Base-by-base conservation (phyloP, 176 grass and related monocot genomes). In the Aegilops longissima region DNA sequence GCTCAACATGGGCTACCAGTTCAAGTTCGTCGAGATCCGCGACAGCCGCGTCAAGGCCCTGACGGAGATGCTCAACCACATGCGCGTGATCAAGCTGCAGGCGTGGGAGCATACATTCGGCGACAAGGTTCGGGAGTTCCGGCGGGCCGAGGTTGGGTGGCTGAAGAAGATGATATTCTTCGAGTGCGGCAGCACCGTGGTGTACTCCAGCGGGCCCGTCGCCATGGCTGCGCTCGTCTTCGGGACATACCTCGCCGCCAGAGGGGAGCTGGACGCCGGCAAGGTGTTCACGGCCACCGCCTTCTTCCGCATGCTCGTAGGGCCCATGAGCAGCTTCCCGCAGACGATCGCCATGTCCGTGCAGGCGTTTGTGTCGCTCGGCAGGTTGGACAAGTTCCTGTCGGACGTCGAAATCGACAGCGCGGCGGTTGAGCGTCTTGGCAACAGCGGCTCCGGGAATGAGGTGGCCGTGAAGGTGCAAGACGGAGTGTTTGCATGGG, bases 11-110 rank as follows among this genome's bases (percentile, higher is more conserved):
- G 13, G 17, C 0, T 92, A 77, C 83, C 74, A 94, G 52, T 73
- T 90, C 85, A 77, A 66, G n/a, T 87, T 94, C 30, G 80, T 90
- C 21, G 70, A 78, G 36, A 51, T 88, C 59, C 87, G 93, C 8
- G 93, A 94, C 82, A 76, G 68, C 39, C 93, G 93, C n/a, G 82
- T 94, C 49, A 94, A 92, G 82, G 87, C 93, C 45, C 79, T 89
- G 66, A 90, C 90, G 9, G 93, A 94, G 87, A 94, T 94, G 93
- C 93, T 94, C 47, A 83, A 13, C 82, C 39, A 92, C 85, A 94
- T 94, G 87, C 82, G 85, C 38, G 87, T 90, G 5, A 88, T 94
- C 90, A 94, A 92, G 90, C 77, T 92, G 73, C 93, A 92, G 82
- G 93, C 93, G 0, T 94, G 93, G 93, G 90, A 94, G 87, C 78